phyloP scores from a whole-genome alignment of 805 yeast genomes.

The Monosporozyma aquatica region DNA sequence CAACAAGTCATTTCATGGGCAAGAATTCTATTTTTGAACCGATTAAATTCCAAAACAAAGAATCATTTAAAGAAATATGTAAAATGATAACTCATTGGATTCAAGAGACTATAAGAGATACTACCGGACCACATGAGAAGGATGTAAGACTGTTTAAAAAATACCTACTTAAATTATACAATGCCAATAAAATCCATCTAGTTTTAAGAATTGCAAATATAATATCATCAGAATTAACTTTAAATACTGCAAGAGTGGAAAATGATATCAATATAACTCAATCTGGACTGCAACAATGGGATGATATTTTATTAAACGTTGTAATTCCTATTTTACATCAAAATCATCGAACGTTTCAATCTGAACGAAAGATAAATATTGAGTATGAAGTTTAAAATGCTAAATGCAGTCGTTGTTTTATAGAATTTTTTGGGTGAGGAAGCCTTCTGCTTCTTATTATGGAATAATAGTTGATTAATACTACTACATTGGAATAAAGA shows the following conservation, averaged over 20 bases:
- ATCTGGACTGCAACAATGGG: constrained; percentile 25
- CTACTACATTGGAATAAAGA: no score
- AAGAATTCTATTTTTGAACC: constrained; percentile 21
- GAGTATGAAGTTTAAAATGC: constrained; percentile 16
- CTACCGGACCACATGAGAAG: constrained; percentile 33
- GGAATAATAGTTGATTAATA: no score
- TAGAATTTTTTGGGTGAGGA: no score
- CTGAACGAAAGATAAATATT: constrained; percentile 16
- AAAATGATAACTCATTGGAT: constrained; percentile 33
- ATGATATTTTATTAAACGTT: constrained; percentile 17
- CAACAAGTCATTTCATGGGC: constrained; percentile 16
- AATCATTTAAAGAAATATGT: constrained; percentile 31
- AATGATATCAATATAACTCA: not conserved
- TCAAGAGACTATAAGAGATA: constrained; percentile 16
- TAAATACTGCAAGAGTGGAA: constrained; percentile 6
- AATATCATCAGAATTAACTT: constrained; percentile 17
- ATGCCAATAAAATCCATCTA: constrained; percentile 22
- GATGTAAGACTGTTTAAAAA: constrained; percentile 33
- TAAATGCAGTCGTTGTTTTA: no score
- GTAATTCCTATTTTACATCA: constrained; percentile 23
- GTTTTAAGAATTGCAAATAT: constrained; percentile 18
- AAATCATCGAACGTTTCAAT: constrained; percentile 18
- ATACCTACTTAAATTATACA: constrained; percentile 27
- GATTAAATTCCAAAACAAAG: constrained; percentile 29
- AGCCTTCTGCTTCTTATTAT: no score